Conservation (phyloP, 2,329 filamentous ascomycete genomes). For the Paecilomyces sp. region DNA sequence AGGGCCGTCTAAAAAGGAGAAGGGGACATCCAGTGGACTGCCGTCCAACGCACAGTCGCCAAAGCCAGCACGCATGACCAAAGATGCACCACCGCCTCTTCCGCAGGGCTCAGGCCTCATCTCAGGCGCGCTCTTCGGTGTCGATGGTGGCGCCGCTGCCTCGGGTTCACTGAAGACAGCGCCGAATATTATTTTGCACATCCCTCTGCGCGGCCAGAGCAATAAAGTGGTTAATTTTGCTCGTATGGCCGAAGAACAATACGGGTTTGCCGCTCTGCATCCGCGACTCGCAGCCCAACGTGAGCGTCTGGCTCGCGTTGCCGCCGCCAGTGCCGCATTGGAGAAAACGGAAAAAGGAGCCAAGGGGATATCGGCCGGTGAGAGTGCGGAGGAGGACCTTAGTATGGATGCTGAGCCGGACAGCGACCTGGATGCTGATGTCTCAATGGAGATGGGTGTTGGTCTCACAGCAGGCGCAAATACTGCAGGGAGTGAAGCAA, state of each 20-base stretch:
- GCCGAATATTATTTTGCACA: constrained; percentile 76
- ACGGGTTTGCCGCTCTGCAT: constrained; percentile 90
- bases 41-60: constrained; percentile 48
- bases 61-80: constrained; percentile 47
- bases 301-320: constrained; percentile 79
- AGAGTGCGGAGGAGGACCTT: constrained; percentile 70
- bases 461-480: constrained; percentile 39
- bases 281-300: constrained; percentile 83
- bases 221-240: constrained; percentile 96
- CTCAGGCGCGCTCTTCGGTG: constrained; percentile 54
- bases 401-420: constrained; percentile 82
- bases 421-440: constrained; percentile 45
- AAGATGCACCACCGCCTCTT: constrained; percentile 50
- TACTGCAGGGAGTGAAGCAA: constrained; percentile 50
- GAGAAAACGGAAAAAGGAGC: constrained; percentile 65
- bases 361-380: constrained; percentile 62
- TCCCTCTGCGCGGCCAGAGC: constrained; percentile 70
- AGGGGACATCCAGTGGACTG: constrained; percentile 39
- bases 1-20: constrained; percentile 32
- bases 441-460: constrained; percentile 29
- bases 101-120: constrained; percentile 58
- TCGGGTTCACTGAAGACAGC: constrained; percentile 38
- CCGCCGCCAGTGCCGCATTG: constrained; percentile 76
- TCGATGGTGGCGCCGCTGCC: constrained; percentile 39
- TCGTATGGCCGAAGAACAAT: constrained; percentile 84